Base-by-base conservation (phyloP, 306 rosid genomes). In the Morella rubra region DNA sequence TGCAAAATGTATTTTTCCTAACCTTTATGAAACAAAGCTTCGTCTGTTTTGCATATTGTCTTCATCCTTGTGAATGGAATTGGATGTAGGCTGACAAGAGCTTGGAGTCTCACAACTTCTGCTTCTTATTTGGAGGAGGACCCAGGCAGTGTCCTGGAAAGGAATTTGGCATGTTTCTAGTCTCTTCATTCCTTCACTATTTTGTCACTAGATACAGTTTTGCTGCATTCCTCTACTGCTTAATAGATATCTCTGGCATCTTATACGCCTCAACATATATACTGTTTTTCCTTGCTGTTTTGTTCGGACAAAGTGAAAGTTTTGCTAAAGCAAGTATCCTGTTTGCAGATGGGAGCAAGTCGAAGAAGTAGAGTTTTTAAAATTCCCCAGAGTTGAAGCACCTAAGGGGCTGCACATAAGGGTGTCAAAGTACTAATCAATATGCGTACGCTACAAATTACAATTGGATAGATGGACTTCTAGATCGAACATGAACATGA, bases 341-440 rank as follows among this genome's bases (percentile, higher is more conserved):
- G 53, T 59, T 75, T 77, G 77, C 86, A 89, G 95, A 81, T 89
- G 94, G 94, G 93, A 91, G 61, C 88, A 83, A 85, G 85, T 85
- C 73, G 95, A 90, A 19, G 91, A 87, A 69, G 88, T 85, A 20
- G 74, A 89, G 72, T 85, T 89, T 47, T 78, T 81, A 82, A 85
- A 83, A 59, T 91, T 91, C 72, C 95, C 97, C 1, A 89, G 97
- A 79, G 97, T 91, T 72, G 90, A 86, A 80, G 97, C 92, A 22
- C 94, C 94, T 37, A 89, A 87, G 76, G 97, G 94, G 68, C 73
- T 87, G 58, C 86, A 86, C 80, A 75, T 89, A 77, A 91, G 89
- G 85, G 90, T 89, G 65, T 55, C 59, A 80, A 9, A 76, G 7
- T 76, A 44, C 74, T 72, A 73, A 65, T 41, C 11, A 20, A 11